These are phyloP conservation scores for Ceratopteris richardii DNA, from an alignment of 75 land plant genomes.

Conservation along the genomic window DNA sequence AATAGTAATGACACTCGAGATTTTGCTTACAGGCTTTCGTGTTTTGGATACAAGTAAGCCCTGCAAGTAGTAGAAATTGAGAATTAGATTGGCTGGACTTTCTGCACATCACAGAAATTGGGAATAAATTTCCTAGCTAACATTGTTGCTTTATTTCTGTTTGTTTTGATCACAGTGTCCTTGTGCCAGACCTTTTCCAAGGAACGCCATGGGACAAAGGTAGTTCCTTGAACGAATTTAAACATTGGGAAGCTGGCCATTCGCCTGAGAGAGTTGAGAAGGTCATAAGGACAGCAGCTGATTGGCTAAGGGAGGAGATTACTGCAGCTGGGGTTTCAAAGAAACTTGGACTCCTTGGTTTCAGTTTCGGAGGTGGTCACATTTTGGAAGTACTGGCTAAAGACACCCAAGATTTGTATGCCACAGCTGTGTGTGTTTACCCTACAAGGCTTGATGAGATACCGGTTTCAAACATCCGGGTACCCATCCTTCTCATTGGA, in stretches of 20 bases:
- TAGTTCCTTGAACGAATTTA: conserved; percentile 25
- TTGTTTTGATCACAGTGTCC: conserved; percentile 47
- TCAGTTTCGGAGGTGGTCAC: conserved; percentile 68
- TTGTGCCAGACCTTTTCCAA: conserved; percentile 73
- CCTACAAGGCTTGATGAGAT: conserved; percentile 50
- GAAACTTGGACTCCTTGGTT: conserved; percentile 63
- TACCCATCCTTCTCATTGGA: conserved; percentile 57
- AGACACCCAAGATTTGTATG: conserved; percentile 33
- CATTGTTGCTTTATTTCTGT: neutral
- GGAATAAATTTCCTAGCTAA: neutral
- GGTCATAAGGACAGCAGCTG: conserved; percentile 45
- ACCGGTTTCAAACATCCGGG: conserved; percentile 35
- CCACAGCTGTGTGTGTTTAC: conserved; percentile 64
- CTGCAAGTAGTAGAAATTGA: too few relatives aligned
- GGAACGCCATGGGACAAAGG: conserved; percentile 63
- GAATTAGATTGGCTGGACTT: too few relatives aligned
- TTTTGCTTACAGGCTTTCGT: conserved; percentile 78
- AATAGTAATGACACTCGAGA: conserved; percentile 65
- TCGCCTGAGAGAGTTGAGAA: conserved; percentile 32
- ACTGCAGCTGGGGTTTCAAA: conserved; percentile 38
- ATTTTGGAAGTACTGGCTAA: conserved; percentile 45
- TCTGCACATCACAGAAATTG: neutral
- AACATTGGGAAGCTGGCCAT: conserved; percentile 43
- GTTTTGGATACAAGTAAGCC: conserved; percentile 88
- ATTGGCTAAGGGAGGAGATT: conserved; percentile 60